phyloP scores from a whole-genome alignment of 352 stramenopile species.

The Peronospora belbahrii region DNA sequence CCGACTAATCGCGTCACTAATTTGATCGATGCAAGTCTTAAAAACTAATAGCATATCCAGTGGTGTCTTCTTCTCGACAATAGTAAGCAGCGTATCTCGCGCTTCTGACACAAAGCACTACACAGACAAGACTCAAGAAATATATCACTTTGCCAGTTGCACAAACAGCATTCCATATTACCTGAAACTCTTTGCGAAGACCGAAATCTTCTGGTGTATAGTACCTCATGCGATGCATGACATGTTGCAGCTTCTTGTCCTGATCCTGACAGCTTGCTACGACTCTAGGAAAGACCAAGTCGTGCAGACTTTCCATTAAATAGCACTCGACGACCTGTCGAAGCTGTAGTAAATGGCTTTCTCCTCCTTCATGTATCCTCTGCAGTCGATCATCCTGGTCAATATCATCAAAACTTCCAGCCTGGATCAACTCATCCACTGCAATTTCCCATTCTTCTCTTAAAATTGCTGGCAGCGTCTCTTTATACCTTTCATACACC shows the following conservation, averaged over 20 bases:
- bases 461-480: slow-evolving; percentile 38
- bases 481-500: slow-evolving; percentile 37
- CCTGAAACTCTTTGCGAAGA: slow-evolving; percentile 63
- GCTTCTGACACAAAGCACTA: slow-evolving; percentile 42
- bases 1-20: slow-evolving; percentile 45
- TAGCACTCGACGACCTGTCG: slow-evolving; percentile 79
- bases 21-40: slow-evolving; percentile 52
- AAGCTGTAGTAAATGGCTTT: slow-evolving; percentile 51
- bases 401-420: slow-evolving; percentile 41
- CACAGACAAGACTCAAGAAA: background rate
- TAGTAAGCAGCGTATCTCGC: slow-evolving; percentile 26
- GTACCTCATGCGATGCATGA: slow-evolving; percentile 48
- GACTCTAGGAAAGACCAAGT: slow-evolving; percentile 41
- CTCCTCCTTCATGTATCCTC: slow-evolving; percentile 14
- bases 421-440: slow-evolving; percentile 43
- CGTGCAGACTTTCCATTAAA: slow-evolving; percentile 64
- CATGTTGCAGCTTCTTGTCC: slow-evolving; percentile 34
- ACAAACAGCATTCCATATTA: slow-evolving; percentile 4
- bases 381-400: slow-evolving; percentile 17
- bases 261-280: slow-evolving; percentile 38
- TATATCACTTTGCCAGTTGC: background rate
- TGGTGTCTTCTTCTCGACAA: slow-evolving; percentile 47
- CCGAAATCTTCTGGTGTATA: slow-evolving; percentile 64
- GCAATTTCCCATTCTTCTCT: slow-evolving; percentile 49
- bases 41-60: slow-evolving; percentile 71